A percentile compares a stretch with the other conserved stretches of the same genome.
Conservation (phyloP, 129 eudicot genomes). For the Mikania micrantha region DNA sequence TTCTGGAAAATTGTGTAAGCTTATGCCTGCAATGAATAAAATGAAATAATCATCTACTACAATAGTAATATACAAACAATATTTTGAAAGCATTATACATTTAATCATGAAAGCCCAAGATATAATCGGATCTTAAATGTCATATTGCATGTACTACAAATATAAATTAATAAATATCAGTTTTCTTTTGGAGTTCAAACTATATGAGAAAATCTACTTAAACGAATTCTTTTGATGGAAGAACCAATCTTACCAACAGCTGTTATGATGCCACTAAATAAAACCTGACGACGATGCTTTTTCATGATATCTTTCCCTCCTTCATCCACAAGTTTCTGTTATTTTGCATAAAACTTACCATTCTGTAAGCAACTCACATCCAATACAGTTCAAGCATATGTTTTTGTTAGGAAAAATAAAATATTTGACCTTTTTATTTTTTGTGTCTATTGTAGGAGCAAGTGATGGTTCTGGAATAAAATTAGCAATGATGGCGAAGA, state of each 20-base stretch:
- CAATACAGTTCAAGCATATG: not conserved
- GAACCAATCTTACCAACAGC: slow-evolving; percentile 61
- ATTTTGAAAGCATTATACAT: not conserved
- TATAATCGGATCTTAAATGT: not conserved
- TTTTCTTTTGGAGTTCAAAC: not conserved
- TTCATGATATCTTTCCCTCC: slow-evolving; percentile 82
- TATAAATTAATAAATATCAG: not conserved
- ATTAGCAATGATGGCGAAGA: slow-evolving; percentile 78
- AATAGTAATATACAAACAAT: not conserved
- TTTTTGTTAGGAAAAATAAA: not conserved
- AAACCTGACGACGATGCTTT: slow-evolving; percentile 96
- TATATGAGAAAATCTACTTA: not conserved
- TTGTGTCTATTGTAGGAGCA: slow-evolving; percentile 54
- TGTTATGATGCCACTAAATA: slow-evolving; percentile 89
- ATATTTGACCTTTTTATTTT: slow-evolving; percentile 64
- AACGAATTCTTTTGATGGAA: not conserved
- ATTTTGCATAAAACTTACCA: slow-evolving; percentile 19
- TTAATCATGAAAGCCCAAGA: not conserved
- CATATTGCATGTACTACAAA: not conserved
- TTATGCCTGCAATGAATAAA: slow-evolving; percentile 53
- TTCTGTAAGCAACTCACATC: slow-evolving; percentile 1
- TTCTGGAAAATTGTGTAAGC: slow-evolving; percentile 97
- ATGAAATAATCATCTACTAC: slow-evolving; percentile 2
- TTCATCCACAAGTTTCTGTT: slow-evolving; percentile 60
- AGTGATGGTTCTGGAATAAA: slow-evolving; percentile 96